Percentiles rank a stretch among this genome's conserved stretches.
phyloP scores from a whole-genome alignment of 2,329 filamentous ascomycete genomes.

The Cladosporium austrohemisphaericum region DNA sequence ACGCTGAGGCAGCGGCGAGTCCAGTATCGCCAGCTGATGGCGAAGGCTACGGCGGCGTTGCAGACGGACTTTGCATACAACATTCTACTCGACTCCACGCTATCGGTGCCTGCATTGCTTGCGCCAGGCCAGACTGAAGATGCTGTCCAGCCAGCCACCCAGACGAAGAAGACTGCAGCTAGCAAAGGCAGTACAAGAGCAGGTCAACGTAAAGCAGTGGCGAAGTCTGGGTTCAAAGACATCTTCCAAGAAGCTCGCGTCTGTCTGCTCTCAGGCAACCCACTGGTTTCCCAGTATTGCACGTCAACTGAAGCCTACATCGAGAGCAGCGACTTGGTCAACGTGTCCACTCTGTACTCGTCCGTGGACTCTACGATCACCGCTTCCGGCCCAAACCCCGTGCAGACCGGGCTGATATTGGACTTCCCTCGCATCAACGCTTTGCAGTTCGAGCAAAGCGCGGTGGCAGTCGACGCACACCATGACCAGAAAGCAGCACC shows the following conservation, averaged over 20 bases:
- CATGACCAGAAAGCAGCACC: constrained; percentile 33
- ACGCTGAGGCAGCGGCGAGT: constrained; percentile 5
- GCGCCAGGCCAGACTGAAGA: background rate
- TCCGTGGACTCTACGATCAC: background rate
- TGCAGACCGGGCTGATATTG: background rate
- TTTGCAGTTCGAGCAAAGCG: constrained; percentile 61
- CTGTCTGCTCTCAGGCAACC: background rate
- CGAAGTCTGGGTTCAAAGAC: constrained; percentile 1
- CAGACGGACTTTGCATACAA: constrained; percentile 60
- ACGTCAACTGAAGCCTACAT: constrained; percentile 12
- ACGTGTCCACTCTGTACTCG: background rate
- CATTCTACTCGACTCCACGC: constrained; percentile 85
- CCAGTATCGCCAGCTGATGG: constrained; percentile 7
- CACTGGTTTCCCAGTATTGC: background rate
- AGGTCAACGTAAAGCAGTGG: constrained; percentile 1
- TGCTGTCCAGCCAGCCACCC: background rate
- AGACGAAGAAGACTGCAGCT: background rate
- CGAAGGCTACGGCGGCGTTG: constrained; percentile 29
- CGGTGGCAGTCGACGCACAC: constrained; percentile 49
- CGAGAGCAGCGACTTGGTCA: background rate
- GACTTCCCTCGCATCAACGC: constrained; percentile 58
- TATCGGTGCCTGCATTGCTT: constrained; percentile 72
- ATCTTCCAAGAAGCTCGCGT: constrained; percentile 1
- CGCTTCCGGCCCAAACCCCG: background rate
- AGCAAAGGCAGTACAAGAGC: constrained; percentile 3